Base-by-base conservation (phyloP, 805 yeast species). In the Saturnispora serradocipensis region DNA sequence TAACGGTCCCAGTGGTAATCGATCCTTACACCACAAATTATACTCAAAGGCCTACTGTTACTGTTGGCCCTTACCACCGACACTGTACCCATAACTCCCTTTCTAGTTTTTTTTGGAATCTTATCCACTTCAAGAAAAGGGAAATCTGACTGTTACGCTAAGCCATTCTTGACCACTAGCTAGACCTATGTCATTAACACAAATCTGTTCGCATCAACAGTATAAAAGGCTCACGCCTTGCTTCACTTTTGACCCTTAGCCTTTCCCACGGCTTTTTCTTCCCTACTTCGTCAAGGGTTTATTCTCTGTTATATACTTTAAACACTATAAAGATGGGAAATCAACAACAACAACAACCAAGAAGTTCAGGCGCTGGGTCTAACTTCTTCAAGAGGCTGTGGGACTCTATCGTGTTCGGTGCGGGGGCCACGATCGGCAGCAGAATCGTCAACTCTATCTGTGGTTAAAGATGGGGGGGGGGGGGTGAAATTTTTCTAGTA, bases 371-470 rank as follows among this genome's bases (percentile, higher is more conserved):
- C 25, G 51, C 48, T 11, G 52, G 48, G 7, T 28, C 45, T 6
- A 82, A 76, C 61, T 79, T 87, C 58, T 95, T 95, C 25, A 75
- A 86, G 56, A 84, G 87, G 67, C 70, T 90, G 53, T 96, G 96
- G 54, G 81, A 88, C 58, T 95, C 97, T n/a, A 90, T 95, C 35
- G 80, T 90, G 46, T 91, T 88, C 58, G 97, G 97, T 68, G 97
- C 96, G 9, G 98, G 98, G 73, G 96, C 97, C 39, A 84, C 96
- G 1, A 73, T 90, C 50, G 98, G 98, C 62, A 76, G 87, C 44
- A 88, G 86, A 61, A 60, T 91, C 48, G 87, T 90, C 40, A 81
- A 85, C 61, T 76, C 86, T 43, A 84, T 87, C 15, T 54, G 81
- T 84, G 59, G 81, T 68, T 64, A 38, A 42, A n/a, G 5, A 8